A percentile compares a stretch with the other conserved stretches of the same genome.
These are phyloP conservation scores for Pichia sp. DNA, from an alignment of 1,139 yeast genomes.

Conservation along the genomic window DNA sequence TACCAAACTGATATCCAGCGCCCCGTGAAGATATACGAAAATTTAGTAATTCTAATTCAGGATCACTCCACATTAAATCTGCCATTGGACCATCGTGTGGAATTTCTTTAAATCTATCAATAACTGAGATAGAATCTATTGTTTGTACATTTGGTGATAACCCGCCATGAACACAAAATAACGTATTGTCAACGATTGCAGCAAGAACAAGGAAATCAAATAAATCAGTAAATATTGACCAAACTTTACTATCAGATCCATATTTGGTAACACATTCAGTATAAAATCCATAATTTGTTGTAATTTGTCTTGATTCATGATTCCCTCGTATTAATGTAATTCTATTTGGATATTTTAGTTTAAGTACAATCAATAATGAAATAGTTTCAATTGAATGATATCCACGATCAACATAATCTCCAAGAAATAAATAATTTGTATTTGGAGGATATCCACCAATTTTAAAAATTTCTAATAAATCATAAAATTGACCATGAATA, in stretches of 20 bases:
- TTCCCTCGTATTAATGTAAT: conserved; percentile 84
- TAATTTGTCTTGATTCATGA: conserved; percentile 93
- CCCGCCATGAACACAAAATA: conserved; percentile 98
- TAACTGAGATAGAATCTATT: conserved; percentile 80
- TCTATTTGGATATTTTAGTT: conserved; percentile 79
- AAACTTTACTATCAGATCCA: conserved; percentile 66
- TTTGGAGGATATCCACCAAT: conserved; percentile 93
- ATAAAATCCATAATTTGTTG: conserved; percentile 94
- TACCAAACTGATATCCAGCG: conserved; percentile 95
- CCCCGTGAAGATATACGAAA: conserved; percentile 92
- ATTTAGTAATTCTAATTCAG: conserved; percentile 80
- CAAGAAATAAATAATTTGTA: conserved; percentile 85
- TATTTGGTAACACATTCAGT: conserved; percentile 90
- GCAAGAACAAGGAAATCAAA: conserved; percentile 88
- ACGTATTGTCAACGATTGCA: conserved; percentile 84
- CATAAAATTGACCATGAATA: conserved; percentile 96
- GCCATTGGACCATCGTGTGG: conserved; percentile 99
- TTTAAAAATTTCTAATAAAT: conserved; percentile 79
- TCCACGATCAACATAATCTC: conserved; percentile 91
- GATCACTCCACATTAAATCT: conserved; percentile 97
- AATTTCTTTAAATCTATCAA: conserved; percentile 87
- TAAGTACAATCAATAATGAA: conserved; percentile 72
- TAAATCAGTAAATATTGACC: conserved; percentile 86
- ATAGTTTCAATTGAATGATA: conserved; percentile 90
- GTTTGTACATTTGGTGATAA: conserved; percentile 91